A percentile compares a stretch with the other conserved stretches of the same genome.
Conservation (phyloP, 306 rosid genomes). For the Mucuna pruriens region DNA sequence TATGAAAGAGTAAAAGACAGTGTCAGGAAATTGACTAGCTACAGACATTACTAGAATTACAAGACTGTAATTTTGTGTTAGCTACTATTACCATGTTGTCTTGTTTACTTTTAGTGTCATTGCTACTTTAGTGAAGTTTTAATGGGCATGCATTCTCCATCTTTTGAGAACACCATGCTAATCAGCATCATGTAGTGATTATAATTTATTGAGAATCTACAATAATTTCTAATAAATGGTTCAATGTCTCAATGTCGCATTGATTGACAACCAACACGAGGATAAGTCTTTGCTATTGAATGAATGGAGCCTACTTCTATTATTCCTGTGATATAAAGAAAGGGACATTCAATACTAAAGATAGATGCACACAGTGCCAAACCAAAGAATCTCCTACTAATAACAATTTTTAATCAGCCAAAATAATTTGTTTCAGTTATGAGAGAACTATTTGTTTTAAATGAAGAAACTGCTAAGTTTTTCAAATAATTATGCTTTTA, state of each 20-base stretch:
- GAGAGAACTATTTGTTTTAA: neutral
- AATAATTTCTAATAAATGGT: conserved; percentile 23
- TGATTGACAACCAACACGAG: conserved; percentile 23
- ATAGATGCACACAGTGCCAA: conserved; percentile 25
- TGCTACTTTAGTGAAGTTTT: neutral
- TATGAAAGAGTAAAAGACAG: neutral
- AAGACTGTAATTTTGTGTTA: neutral
- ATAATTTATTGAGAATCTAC: conserved; percentile 10
- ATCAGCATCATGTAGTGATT: conserved; percentile 5
- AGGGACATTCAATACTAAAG: conserved; percentile 28
- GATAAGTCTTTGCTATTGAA: conserved; percentile 39
- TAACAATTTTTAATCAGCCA: conserved; percentile 17
- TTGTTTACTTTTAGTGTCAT: conserved; percentile 9
- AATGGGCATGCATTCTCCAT: neutral
- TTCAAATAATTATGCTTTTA: conserved; percentile 32
- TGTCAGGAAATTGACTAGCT: conserved; percentile 25
- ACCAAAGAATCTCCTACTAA: conserved; percentile 25
- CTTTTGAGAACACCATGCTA: neutral
- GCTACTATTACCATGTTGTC: conserved; percentile 21
- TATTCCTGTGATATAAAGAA: conserved; percentile 33
- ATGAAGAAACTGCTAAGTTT: neutral
- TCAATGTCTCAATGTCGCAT: conserved; percentile 27
- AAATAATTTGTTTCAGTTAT: neutral
- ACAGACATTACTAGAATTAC: neutral
- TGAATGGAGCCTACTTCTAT: conserved; percentile 41